Conservation (phyloP, 176 grass and related monocot species). For the Oryza glumipatula region DNA sequence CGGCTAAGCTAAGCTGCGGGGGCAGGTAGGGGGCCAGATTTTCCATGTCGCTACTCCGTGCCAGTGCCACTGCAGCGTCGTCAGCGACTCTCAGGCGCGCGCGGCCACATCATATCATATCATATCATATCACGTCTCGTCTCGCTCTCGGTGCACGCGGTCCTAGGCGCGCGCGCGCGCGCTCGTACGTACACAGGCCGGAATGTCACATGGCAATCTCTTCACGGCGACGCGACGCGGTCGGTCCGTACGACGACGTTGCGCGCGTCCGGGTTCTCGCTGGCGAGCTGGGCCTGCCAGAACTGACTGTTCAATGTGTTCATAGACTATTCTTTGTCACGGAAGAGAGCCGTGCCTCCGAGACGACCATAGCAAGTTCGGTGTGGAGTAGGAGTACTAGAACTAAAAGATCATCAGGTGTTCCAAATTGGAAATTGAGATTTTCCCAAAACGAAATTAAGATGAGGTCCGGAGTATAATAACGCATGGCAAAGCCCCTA, state of each 20-base stretch:
- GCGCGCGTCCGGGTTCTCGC: constrained; percentile 34
- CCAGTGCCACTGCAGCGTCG: constrained; percentile 33
- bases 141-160: constrained; percentile 28
- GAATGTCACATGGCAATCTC: constrained; percentile 44
- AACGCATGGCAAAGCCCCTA: too few relatives aligned
- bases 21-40: constrained; percentile 58
- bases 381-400: constrained; percentile 23
- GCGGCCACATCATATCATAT: constrained; percentile 24
- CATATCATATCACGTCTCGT: not conserved
- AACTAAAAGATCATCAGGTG: not conserved
- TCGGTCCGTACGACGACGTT: constrained; percentile 36
- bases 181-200: not conserved
- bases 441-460: constrained; percentile 12
- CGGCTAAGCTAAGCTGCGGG: not conserved
- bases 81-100: constrained; percentile 19
- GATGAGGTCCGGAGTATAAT: not conserved
- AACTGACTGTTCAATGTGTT: constrained; percentile 23
- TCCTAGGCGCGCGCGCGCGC: constrained; percentile 13
- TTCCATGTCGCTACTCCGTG: constrained; percentile 22
- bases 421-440: constrained; percentile 3
- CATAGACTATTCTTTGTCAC: constrained; percentile 16
- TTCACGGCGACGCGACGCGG: not conserved
- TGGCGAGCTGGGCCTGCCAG: not conserved
- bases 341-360: not conserved
- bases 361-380: constrained; percentile 20